phyloP scores from a whole-genome alignment of 2,329 filamentous ascomycete species.

The Neoscytalidium dimidiatum region DNA sequence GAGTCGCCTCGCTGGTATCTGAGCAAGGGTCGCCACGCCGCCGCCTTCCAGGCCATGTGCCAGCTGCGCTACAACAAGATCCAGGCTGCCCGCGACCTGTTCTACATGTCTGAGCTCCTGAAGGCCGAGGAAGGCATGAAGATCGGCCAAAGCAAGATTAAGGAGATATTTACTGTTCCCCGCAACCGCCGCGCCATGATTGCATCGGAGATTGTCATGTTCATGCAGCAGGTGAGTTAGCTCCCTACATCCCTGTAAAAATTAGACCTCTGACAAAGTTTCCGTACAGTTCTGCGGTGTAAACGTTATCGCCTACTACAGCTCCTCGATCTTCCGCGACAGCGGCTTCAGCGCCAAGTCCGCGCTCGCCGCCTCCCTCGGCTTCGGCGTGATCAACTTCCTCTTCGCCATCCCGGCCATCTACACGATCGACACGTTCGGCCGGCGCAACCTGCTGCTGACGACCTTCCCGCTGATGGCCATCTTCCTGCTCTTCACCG shows the following conservation, averaged over 20 bases:
- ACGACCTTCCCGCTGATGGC: constrained; percentile 51
- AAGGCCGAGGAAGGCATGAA: constrained; percentile 38
- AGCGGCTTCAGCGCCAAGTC: constrained; percentile 30
- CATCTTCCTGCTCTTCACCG: constrained; percentile 52
- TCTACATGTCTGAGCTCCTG: constrained; percentile 45
- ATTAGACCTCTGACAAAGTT: not conserved
- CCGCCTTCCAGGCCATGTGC: constrained; percentile 46
- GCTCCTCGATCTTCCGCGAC: constrained; percentile 33
- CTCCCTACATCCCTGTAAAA: no score
- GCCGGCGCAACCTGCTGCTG: constrained; percentile 45
- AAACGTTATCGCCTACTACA: constrained; percentile 35
- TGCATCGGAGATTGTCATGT: constrained; percentile 36
- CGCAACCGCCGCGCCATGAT: constrained; percentile 31
- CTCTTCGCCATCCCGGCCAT: constrained; percentile 49
- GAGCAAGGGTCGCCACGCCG: constrained; percentile 27
- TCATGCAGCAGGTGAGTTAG: constrained; percentile 33
- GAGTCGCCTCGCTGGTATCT: constrained; percentile 31
- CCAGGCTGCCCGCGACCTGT: constrained; percentile 57
- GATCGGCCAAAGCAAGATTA: constrained; percentile 32
- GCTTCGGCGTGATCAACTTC: constrained; percentile 49
- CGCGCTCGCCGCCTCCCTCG: constrained; percentile 43
- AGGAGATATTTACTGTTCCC: constrained; percentile 30
- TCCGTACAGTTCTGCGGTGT: constrained; percentile 28
- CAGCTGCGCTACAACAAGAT: constrained; percentile 54
- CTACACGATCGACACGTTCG: constrained; percentile 45